Evolutionary conservation across 306 rosid genomes (phyloP), one percentile per base, ranked within the genome.

Genomic region (Dryas alaskensis): DNA sequence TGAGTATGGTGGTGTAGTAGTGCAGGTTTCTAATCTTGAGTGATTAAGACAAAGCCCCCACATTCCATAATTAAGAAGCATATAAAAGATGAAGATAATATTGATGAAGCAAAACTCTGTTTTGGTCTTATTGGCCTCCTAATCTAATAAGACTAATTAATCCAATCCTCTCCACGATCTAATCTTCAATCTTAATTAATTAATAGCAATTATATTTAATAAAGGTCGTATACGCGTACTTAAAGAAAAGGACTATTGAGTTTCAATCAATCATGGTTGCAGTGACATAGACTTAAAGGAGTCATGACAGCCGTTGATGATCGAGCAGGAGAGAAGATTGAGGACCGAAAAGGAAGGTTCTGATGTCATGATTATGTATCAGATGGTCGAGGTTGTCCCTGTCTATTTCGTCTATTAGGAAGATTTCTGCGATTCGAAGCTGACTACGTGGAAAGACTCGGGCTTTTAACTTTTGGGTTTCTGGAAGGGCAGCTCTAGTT

Each of bases 281-380:
- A 63, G 67, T 72, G 76, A 60, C 19, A 9, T 2, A 9, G 67
- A 71, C 57, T 45, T 59, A 47, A 58, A 70, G 51, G 77, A 19
- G 31, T 48, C 19, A n/a, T 53, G 73, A 16, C 78, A 53, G 55
- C 70, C 89, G 75, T 82, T 54, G 49, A 73, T 14, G 73, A 47
- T 59, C 17, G 73, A 47, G 52, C 17, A 47, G 43, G 69, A n/a
- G 43, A 16, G 47, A 9, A 13, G 40, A 9, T 46, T 17, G 2
- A 1, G 37, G 37, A 31, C 37, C 11, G 1, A 37, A 60, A 44
- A 17, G 1, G 31, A 52, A 39, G 40, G 67, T 25, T 7, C 39
- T 79, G 86, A 88, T 48, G 69, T 81, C 80, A 83, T 12, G 54
- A 11, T 67, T 65, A 72, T 80, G 43, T 53, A 51, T 53, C 72